Evolutionary conservation across 2,329 filamentous ascomycete genomes (phyloP).

Genomic region (Fusarium cyanostomum): DNA sequence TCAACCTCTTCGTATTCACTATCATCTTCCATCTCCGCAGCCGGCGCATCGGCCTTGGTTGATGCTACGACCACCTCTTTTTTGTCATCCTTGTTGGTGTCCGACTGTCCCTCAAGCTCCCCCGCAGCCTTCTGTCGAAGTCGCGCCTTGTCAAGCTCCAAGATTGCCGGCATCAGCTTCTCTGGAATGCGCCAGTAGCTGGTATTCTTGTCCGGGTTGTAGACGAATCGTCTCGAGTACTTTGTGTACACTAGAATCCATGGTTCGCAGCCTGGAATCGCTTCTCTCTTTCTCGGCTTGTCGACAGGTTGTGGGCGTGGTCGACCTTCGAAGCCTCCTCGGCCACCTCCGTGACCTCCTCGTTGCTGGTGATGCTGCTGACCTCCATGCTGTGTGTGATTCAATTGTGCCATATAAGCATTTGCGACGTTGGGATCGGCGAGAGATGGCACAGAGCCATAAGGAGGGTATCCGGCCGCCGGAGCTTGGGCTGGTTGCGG

Average conservation of each 20-base stretch:
- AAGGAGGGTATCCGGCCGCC: slow-evolving; percentile 44
- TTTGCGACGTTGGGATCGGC: slow-evolving; percentile 67
- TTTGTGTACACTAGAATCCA: slow-evolving; percentile 97
- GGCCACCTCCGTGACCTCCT: slow-evolving; percentile 48
- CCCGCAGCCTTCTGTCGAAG: slow-evolving; percentile 66
- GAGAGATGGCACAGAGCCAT: slow-evolving; percentile 50
- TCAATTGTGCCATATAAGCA: slow-evolving; percentile 67
- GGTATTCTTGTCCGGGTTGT: slow-evolving; percentile 85
- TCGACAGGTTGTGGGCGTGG: slow-evolving; percentile 77
- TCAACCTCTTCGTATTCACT: slow-evolving; percentile 80
- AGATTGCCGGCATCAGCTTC: slow-evolving; percentile 81
- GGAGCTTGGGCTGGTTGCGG: slow-evolving; percentile 39
- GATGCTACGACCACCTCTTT: not conserved
- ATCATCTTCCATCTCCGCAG: slow-evolving; percentile 52
- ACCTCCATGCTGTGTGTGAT: slow-evolving; percentile 52
- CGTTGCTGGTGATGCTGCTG: slow-evolving; percentile 45
- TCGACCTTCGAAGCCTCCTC: slow-evolving; percentile 64
- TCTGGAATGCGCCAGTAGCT: slow-evolving; percentile 97
- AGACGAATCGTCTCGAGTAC: slow-evolving; percentile 86
- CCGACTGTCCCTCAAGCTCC: slow-evolving; percentile 42
- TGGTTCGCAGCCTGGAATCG: slow-evolving; percentile 82
- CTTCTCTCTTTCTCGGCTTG: slow-evolving; percentile 80
- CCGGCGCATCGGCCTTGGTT: not conserved
- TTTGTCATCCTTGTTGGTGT: slow-evolving; percentile 12
- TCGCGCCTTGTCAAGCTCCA: slow-evolving; percentile 76